Evolutionary conservation across 208 protist species (phyloP), one percentile per base, ranked within the genome.

Genomic region (Crithidia sp.): DNA sequence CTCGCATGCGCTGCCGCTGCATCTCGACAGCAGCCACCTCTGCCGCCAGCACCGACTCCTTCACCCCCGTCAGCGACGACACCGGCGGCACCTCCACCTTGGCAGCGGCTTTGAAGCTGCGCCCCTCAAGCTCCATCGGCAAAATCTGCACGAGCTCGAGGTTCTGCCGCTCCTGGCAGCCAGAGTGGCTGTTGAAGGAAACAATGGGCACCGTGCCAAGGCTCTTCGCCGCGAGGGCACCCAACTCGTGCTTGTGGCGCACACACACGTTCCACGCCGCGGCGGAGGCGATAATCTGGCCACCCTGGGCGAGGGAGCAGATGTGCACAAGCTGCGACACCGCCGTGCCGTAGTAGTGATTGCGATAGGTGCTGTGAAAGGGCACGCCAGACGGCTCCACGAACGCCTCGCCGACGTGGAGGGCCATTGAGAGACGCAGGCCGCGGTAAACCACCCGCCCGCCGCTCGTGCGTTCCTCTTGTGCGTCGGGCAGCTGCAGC

Each of bases 301-400:
- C 92, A 50, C 92, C 92, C 56, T 93, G 86, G 6, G 89, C 83
- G 4, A 94, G 69, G 10, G 87, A 79, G 39, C 80, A 79, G 12
- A 90, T 67, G 67, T 94, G 83, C 53, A 96, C 80, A 7, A 91
- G 77, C 79, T 96, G 92, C 54, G 83, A 91, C 54, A 96, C 86
- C 0, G 92, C 86, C 60, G 82, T 78, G 10, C 92, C 92, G 75
- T 94, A 95, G 82, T 94, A 96, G 79, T 95, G 92, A 57, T 79
- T 80, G 4, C 87, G 87, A 77, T 87, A 94, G 45, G 66, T 60
- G 9, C 74, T 75, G 45, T 67, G 60, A 12, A 63, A 39, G 16
- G 85, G 85, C 16, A 96, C 87, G 13, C 82, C 86, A 19, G 88
- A 86, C 37, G 82, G 82, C 70, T 96, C 89, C 17, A 93, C 68